Evolutionary conservation across 1,284 basidiomycete genomes (phyloP), one percentile per base, ranked within the genome.

Genomic region (Leccinum ponderosum): DNA sequence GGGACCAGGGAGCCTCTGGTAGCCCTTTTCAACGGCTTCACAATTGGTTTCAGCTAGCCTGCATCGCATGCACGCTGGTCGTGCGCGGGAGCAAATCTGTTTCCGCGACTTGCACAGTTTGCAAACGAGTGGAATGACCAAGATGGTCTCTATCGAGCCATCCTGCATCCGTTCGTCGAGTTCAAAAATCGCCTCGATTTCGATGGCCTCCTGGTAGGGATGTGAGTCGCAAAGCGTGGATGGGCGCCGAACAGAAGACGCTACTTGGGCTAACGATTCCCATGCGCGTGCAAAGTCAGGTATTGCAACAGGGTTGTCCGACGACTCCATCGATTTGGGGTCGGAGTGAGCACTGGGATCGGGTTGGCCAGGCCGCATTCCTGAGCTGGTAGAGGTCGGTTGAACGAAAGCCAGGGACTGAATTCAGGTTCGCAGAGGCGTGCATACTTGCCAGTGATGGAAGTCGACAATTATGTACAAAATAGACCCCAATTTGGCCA

Each of bases 161-260:
- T 62, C 44, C 6, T 47, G 1, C 27, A 55, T 63, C 8, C 29
- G 50, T 61, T 67, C 62, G 15, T 70, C 54, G 48, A 72, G 64
- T 44, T 75, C 72, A 35, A 75, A 75, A 4, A 72, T 74, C 2
- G 61, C 57, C 3, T 57, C 17, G 12, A 64, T 48, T 39, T 74
- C 68, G 53, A 74, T 59, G 12, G 3, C 52, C 12, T 59, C 27
- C 5, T 72, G 73, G 54, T 70, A 75, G 11, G 31, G 42, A 2
- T 48, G 4, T 25, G 62, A 64, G 33, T 63, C 56, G 2, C 64
- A 69, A 17, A 58, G 64, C 6, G 31, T 60, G 15, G 63, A 55
- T n/a, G 71, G 71, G 20, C 72, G 69, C 12, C 73, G 69, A 29
- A 75, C 71, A 1, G 65, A 56, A 12, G 56, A 54, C 6, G 3